Evolutionary conservation across 495 filamentous ascomycete species (phyloP).

Genomic region (Xylaria longipes): DNA sequence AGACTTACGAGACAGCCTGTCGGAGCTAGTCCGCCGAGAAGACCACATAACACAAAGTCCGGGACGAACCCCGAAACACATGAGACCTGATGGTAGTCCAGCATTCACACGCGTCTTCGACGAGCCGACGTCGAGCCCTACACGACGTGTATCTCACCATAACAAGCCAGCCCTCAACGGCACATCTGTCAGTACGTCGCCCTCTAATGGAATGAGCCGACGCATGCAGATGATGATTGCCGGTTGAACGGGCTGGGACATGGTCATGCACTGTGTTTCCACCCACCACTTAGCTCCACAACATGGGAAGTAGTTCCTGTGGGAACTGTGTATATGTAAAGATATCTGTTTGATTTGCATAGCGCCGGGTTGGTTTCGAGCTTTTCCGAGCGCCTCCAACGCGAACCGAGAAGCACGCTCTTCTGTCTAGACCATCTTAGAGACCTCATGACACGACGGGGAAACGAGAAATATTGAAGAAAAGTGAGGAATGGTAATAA

Average conservation of each 20-base stretch:
- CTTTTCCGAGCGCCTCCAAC: conserved; percentile 22
- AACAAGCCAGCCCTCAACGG: conserved; percentile 57
- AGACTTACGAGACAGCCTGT: conserved; percentile 72
- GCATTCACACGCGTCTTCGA: conserved; percentile 69
- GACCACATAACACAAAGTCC: conserved; percentile 74
- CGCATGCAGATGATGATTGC: conserved; percentile 76
- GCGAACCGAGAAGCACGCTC: conserved; percentile 25
- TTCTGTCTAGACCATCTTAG: conserved; percentile 32
- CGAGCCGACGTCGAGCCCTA: conserved; percentile 57
- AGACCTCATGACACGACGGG: conserved; percentile 27
- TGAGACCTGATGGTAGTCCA: conserved; percentile 59
- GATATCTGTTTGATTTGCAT: conserved; percentile 41
- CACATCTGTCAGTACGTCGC: conserved; percentile 57
- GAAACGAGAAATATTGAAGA: conserved; percentile 19
- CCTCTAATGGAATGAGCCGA: conserved; percentile 55
- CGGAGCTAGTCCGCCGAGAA: conserved; percentile 78
- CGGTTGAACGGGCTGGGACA: conserved; percentile 44
- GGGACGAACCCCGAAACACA: conserved; percentile 53
- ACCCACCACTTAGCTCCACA: background rate
- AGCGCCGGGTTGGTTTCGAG: conserved; percentile 34
- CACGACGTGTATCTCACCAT: conserved; percentile 54
- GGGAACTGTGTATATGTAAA: conserved; percentile 40
- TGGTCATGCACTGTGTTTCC: background rate
- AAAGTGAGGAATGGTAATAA: conserved; percentile 17
- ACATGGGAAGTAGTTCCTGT: conserved; percentile 26